Evolutionary conservation across 805 yeast genomes (phyloP).

Genomic region (Myxozyma neotropica): DNA sequence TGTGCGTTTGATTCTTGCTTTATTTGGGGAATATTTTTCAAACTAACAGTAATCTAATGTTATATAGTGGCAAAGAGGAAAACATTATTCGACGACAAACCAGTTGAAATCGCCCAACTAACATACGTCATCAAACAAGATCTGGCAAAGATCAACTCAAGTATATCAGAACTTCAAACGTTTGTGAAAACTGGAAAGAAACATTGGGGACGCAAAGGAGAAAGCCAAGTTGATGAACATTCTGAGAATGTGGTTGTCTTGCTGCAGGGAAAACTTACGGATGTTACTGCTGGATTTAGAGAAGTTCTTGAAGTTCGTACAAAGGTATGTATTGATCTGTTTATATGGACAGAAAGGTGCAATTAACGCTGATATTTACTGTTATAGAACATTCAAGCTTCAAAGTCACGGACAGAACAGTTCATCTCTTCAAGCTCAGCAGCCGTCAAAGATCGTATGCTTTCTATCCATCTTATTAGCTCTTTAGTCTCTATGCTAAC

Average conservation of each 20-base stretch:
- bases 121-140: constrained; percentile 84
- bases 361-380: neutral
- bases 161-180: constrained; percentile 62
- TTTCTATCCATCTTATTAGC: constrained; percentile 11
- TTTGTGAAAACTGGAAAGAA: constrained; percentile 46
- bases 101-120: constrained; percentile 88
- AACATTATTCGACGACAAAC: constrained; percentile 90
- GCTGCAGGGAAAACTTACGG: constrained; percentile 85
- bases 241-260: constrained; percentile 84
- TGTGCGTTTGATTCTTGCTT: constrained; percentile 35
- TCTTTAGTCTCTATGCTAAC: neutral
- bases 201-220: constrained; percentile 48
- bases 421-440: constrained; percentile 57
- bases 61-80: constrained; percentile 73
- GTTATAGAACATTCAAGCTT: constrained; percentile 66
- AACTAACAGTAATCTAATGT: too few species aligned
- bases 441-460: constrained; percentile 35
- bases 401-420: constrained; percentile 81
- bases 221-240: constrained; percentile 64
- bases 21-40: too few species aligned
- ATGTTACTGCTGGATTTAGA: constrained; percentile 89
- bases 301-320: constrained; percentile 88
- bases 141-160: constrained; percentile 75
- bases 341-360: too few species aligned
- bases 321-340: constrained; percentile 39